phyloP scores from a whole-genome alignment of 257 asterid species.

The Oldenlandia corymbosa region DNA sequence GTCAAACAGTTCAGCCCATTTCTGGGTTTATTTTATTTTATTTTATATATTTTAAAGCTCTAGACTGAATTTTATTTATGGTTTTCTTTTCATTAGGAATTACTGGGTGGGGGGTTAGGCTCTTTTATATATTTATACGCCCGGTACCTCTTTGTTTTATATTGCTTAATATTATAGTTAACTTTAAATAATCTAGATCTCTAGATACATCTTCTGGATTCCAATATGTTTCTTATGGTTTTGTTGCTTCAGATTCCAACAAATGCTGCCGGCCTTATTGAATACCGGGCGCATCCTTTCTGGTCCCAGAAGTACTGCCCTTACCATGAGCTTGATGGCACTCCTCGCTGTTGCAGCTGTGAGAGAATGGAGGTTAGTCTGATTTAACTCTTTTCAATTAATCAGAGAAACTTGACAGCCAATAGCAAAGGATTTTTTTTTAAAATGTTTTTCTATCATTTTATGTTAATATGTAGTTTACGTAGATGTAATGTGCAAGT shows the following conservation, averaged over 20 bases:
- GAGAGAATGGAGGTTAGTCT: constrained; percentile 86
- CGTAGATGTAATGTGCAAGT: background rate
- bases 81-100: too few species aligned
- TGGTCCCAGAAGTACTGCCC: constrained; percentile 99
- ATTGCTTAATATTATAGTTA: too few species aligned
- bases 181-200: background rate
- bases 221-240: background rate
- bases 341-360: constrained; percentile 96
- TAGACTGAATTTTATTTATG: background rate
- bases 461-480: background rate
- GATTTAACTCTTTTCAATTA: background rate
- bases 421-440: background rate
- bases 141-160: too few species aligned
- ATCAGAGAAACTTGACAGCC: background rate
- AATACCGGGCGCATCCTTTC: constrained; percentile 90
- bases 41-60: too few species aligned
- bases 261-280: constrained; percentile 88
- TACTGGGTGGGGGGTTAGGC: too few species aligned
- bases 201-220: background rate
- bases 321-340: constrained; percentile 89
- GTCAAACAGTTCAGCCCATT: background rate
- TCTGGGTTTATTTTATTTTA: background rate
- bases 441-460: background rate
- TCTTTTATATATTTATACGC: too few species aligned
- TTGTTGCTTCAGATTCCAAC: constrained; percentile 70